Evolutionary conservation across 768 basidiomycete species (phyloP).

Genomic region (Tephrocybe sp.): DNA sequence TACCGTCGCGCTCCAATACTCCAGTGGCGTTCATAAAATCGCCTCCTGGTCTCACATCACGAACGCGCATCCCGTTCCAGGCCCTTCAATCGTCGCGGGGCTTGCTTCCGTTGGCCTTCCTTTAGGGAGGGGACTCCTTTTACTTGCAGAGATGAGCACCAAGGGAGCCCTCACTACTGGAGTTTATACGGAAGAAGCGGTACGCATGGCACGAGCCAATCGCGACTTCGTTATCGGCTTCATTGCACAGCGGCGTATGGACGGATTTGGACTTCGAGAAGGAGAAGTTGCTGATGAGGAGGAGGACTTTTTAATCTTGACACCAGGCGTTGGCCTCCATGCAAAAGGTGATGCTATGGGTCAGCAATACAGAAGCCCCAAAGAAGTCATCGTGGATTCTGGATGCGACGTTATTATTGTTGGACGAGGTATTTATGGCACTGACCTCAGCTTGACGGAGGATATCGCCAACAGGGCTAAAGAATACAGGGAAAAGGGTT

Average conservation of each 20-base stretch:
- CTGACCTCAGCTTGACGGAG: slow-evolving; percentile 41
- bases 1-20: slow-evolving; percentile 94
- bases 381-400: slow-evolving; percentile 72
- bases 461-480: slow-evolving; percentile 67
- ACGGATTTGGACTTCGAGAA: slow-evolving; percentile 48
- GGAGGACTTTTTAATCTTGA: slow-evolving; percentile 82
- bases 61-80: slow-evolving; percentile 94
- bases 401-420: slow-evolving; percentile 98
- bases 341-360: slow-evolving; percentile 81
- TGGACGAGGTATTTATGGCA: slow-evolving; percentile 89
- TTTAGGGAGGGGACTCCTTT: slow-evolving; percentile 78
- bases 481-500: slow-evolving; percentile 81
- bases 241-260: slow-evolving; percentile 87
- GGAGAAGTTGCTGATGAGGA: slow-evolving; percentile 41
- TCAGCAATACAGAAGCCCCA: slow-evolving; percentile 92
- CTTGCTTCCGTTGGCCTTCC: slow-evolving; percentile 84
- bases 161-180: slow-evolving; percentile 83
- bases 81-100: slow-evolving; percentile 92
- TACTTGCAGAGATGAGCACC: slow-evolving; percentile 96
- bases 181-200: slow-evolving; percentile 77
- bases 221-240: slow-evolving; percentile 94
- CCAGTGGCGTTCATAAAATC: slow-evolving; percentile 88
- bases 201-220: slow-evolving; percentile 81
- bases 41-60: slow-evolving; percentile 96
- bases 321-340: slow-evolving; percentile 90